Evolutionary conservation across 371 early-diverging fungal species (phyloP).

Genomic region (Mucor lusitanicus): DNA sequence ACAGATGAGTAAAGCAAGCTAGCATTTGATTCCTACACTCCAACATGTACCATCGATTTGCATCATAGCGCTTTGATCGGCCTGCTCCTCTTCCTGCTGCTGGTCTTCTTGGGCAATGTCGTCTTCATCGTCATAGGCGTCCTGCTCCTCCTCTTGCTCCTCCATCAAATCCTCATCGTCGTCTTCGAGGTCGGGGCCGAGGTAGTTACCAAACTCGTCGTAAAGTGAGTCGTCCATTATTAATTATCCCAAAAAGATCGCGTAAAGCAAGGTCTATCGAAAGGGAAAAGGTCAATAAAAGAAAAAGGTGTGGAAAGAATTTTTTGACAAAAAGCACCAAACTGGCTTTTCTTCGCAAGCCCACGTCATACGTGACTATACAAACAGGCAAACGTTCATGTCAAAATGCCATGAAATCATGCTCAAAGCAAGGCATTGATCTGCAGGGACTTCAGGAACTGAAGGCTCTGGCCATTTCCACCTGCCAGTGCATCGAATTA

Average conservation of each 20-base stretch:
- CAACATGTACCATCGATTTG: slow-evolving; percentile 39
- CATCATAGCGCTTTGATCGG: slow-evolving; percentile 36
- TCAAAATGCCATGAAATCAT: background rate
- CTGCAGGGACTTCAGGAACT: too few relatives aligned
- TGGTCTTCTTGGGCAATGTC: slow-evolving; percentile 47
- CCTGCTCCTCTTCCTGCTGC: slow-evolving; percentile 21
- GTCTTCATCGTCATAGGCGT: slow-evolving; percentile 44
- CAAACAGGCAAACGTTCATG: background rate
- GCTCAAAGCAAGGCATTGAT: background rate
- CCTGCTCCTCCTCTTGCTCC: slow-evolving; percentile 41
- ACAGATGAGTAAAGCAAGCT: background rate
- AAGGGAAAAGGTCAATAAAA: background rate
- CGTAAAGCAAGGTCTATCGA: slow-evolving; percentile 8
- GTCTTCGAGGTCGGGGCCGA: slow-evolving; percentile 89
- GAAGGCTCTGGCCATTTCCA: too few relatives aligned
- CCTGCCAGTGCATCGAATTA: too few relatives aligned
- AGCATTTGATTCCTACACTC: background rate
- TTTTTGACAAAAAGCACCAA: slow-evolving; percentile 1
- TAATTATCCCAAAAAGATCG: slow-evolving; percentile 2
- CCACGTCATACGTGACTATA: slow-evolving; percentile 22
- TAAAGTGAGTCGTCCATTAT: slow-evolving; percentile 83
- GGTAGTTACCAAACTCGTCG: slow-evolving; percentile 98
- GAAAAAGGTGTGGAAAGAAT: background rate
- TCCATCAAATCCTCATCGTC: slow-evolving; percentile 39
- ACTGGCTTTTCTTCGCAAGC: slow-evolving; percentile 3